Conservation (phyloP, 768 basidiomycete genomes). For the Rhizopogon vesiculosus region DNA sequence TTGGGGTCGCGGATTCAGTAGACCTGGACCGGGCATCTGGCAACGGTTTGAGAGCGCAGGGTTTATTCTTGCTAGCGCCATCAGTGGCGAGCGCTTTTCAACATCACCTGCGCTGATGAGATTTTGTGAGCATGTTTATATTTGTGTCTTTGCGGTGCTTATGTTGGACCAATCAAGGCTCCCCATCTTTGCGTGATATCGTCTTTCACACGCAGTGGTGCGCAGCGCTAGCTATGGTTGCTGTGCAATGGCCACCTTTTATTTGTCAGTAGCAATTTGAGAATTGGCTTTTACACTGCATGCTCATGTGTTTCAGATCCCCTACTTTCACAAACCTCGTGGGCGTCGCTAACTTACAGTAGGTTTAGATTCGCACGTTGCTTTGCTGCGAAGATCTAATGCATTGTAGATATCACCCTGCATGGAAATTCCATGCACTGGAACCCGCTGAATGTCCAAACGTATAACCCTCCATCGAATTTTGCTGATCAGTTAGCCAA, state of each 20-base stretch:
- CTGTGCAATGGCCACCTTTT: conserved; percentile 92
- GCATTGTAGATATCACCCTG: conserved; percentile 64
- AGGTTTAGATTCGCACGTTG: conserved; percentile 16
- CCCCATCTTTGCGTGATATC: conserved; percentile 89
- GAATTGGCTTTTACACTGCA: background rate
- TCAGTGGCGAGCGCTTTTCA: conserved; percentile 87
- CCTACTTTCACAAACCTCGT: conserved; percentile 81
- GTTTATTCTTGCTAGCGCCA: conserved; percentile 86
- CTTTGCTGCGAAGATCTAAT: conserved; percentile 8
- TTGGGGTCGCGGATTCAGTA: conserved; percentile 65
- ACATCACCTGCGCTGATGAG: conserved; percentile 82
- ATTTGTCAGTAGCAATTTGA: conserved; percentile 54
- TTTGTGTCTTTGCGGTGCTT: conserved; percentile 10
- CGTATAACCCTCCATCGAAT: conserved; percentile 60
- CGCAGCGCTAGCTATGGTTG: conserved; percentile 84
- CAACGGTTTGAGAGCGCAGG: conserved; percentile 76
- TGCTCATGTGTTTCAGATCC: conserved; percentile 55
- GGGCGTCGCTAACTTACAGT: conserved; percentile 83
- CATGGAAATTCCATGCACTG: conserved; percentile 53
- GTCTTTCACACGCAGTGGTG: conserved; percentile 94
- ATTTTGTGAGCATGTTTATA: conserved; percentile 59
- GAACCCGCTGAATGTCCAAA: conserved; percentile 56
- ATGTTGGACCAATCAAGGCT: conserved; percentile 37
- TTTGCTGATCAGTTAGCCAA: conserved; percentile 76
- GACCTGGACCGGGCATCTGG: conserved; percentile 61